These are phyloP conservation scores for Amesomyces nigricolor DNA, from an alignment of 2,329 filamentous ascomycete species.

Conservation along the genomic window DNA sequence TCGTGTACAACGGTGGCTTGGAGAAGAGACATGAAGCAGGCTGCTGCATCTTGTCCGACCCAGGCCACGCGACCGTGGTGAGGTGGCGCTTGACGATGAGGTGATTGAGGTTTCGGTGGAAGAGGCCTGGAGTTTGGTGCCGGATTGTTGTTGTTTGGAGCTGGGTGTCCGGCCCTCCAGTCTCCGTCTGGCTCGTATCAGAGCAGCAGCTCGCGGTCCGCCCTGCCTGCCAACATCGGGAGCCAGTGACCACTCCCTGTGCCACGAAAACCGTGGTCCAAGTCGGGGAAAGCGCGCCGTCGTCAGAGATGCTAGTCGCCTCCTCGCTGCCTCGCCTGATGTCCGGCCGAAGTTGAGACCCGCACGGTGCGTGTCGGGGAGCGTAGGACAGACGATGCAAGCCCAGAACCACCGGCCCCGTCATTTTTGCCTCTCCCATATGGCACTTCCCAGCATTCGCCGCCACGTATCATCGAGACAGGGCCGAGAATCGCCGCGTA, in stretches of 20 bases:
- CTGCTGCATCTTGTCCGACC: slow-evolving; percentile 20
- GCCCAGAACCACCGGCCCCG: background rate
- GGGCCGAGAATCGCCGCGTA: background rate
- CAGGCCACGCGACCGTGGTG: slow-evolving; percentile 18
- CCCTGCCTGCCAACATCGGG: slow-evolving; percentile 19
- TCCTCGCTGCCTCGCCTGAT: slow-evolving; percentile 12
- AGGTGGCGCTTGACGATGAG: slow-evolving; percentile 5
- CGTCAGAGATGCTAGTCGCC: background rate
- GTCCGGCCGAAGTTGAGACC: slow-evolving; percentile 19
- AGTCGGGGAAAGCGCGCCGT: background rate
- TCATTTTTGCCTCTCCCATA: slow-evolving; percentile 3
- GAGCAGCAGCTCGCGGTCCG: slow-evolving; percentile 14
- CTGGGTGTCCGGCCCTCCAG: background rate
- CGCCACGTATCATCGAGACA: slow-evolving; percentile 14
- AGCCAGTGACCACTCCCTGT: slow-evolving; percentile 9
- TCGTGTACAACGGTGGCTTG: slow-evolving; percentile 19
- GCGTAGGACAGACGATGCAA: slow-evolving; percentile 23
- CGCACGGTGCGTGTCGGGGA: slow-evolving; percentile 19
- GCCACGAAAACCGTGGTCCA: slow-evolving; percentile 15
- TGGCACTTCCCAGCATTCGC: slow-evolving; percentile 2
- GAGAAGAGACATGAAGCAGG: slow-evolving; percentile 12
- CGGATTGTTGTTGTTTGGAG: slow-evolving; percentile 10
- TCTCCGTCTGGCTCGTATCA: slow-evolving; percentile 10
- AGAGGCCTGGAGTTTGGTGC: slow-evolving; percentile 5
- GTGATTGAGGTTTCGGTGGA: background rate